Percentiles rank a stretch among this genome's conserved stretches.
phyloP scores from a whole-genome alignment of 345 rosid species.

The Raphanus sativus region DNA sequence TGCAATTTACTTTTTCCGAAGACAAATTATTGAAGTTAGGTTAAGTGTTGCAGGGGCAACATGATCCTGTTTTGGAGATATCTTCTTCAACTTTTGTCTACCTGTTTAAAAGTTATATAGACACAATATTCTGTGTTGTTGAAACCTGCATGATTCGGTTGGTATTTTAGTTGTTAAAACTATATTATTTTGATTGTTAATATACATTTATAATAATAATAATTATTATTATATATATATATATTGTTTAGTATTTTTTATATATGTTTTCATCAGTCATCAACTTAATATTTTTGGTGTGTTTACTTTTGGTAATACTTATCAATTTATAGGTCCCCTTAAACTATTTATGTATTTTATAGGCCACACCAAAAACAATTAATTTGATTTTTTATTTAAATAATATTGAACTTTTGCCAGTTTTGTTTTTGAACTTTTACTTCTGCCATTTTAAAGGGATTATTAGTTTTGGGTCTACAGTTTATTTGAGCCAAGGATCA shows the following conservation, averaged over 20 bases:
- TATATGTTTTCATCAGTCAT: neutral
- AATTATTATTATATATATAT: neutral
- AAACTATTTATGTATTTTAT: neutral
- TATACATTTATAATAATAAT: neutral
- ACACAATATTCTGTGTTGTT: neutral
- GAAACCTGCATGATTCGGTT: neutral
- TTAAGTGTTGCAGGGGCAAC: slow-evolving; percentile 10
- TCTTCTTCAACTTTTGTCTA: neutral
- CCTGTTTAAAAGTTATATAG: neutral
- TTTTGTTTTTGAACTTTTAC: too few species aligned
- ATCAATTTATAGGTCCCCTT: neutral
- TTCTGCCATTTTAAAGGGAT: neutral
- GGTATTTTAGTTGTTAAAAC: neutral
- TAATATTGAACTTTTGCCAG: neutral
- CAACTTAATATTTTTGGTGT: neutral
- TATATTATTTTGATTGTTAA: neutral
- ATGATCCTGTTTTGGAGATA: neutral
- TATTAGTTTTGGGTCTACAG: neutral
- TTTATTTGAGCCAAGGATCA: neutral
- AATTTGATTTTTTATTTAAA: neutral
- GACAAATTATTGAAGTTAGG: slow-evolving; percentile 23
- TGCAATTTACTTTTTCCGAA: slow-evolving; percentile 1
- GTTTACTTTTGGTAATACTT: neutral
- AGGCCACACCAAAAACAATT: neutral
- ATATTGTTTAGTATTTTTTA: neutral